A percentile compares a stretch with the other conserved stretches of the same genome.
phyloP scores from a whole-genome alignment of 192 early-diverging fungal genomes.

The Pilobolus umbonatus region DNA sequence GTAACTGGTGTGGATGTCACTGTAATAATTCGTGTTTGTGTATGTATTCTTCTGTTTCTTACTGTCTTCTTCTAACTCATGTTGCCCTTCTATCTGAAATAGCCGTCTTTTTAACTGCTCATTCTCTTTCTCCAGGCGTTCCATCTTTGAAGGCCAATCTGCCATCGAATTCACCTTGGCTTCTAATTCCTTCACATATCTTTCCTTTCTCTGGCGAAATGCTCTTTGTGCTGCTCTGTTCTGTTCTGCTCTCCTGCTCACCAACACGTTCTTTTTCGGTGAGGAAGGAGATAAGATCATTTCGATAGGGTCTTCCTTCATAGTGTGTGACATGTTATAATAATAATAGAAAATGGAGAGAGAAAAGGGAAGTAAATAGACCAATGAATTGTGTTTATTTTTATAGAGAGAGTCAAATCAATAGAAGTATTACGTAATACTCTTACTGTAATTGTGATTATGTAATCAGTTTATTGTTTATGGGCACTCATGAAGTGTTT shows the following conservation, averaged over 20 bases:
- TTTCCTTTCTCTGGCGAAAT: conserved; percentile 84
- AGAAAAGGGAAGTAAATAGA: too few species aligned
- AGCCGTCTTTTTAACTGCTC: conserved; percentile 1
- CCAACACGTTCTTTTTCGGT: conserved; percentile 4
- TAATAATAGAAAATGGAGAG: too few species aligned
- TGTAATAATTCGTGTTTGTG: too few species aligned
- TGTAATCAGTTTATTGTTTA: too few species aligned
- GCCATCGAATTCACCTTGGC: conserved; percentile 18
- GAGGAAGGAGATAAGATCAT: conserved; percentile 1
- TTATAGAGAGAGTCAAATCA: too few species aligned
- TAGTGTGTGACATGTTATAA: too few species aligned
- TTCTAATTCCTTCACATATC: conserved; percentile 66
- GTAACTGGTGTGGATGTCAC: too few species aligned
- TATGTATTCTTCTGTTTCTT: not conserved
- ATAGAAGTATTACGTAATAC: too few species aligned
- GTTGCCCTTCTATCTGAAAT: not conserved
- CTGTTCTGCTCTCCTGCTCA: conserved; percentile 31
- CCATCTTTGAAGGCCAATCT: conserved; percentile 9
- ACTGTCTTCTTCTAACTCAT: not conserved
- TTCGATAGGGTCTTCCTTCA: too few species aligned
- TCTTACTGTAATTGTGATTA: too few species aligned
- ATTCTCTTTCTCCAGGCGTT: conserved; percentile 15
- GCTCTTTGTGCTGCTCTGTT: conserved; percentile 46
- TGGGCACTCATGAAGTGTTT: conserved; percentile 22
- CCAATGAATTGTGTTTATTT: too few species aligned